Base-by-base conservation (phyloP, 2,329 filamentous ascomycete species). In the Saccharata proteae region DNA sequence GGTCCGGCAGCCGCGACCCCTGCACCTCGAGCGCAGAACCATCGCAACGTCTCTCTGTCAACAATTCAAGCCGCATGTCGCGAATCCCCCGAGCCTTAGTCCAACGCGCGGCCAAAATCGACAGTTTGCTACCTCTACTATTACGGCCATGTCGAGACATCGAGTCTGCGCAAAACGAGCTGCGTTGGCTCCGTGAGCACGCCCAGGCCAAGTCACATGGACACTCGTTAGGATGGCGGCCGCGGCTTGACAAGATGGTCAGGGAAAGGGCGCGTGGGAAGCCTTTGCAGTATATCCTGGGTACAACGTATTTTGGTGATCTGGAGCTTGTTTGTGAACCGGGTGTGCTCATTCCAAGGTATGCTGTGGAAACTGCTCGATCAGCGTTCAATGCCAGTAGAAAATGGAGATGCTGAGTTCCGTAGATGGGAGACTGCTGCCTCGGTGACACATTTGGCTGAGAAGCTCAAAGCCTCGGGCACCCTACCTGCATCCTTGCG, bases 221-320 rank as follows among this genome's bases (percentile, higher is more conserved):
- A n/a, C 30, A 26, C 7, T 8, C 32, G 16, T 15, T 24, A 31
- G 40, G 44, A 40, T 50, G 49, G 51, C 51, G 40, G 24, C 40
- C 36, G 26, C 37, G 49, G 4, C 43, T 69, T 13, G 43, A 40
- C 28, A 40, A 34, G 3, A 53, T 61, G 46, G 67, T 58, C 32
- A 30, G 31, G 13, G 43, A 51, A 26, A 59, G 73, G 36, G 58
- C 65, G 3, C 52, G 43, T n/a, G 84, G 84, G 1, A 70, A 76
- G 36, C 90, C 90, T 2, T 58, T 98, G 19, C 90, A 96, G 53
- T 96, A 96, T 50, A 67, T 96, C 14, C 61, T 98, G 1, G 85
- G 85, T 3, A 76, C 77, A 4, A 85, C 94, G 52, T 90, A 80
- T 2, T 96, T 98, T 57, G 88, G 86, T 1, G 61, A 73, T 4